Evolutionary conservation across 179 eudicot species (phyloP).

Genomic region (Nepenthes alata): DNA sequence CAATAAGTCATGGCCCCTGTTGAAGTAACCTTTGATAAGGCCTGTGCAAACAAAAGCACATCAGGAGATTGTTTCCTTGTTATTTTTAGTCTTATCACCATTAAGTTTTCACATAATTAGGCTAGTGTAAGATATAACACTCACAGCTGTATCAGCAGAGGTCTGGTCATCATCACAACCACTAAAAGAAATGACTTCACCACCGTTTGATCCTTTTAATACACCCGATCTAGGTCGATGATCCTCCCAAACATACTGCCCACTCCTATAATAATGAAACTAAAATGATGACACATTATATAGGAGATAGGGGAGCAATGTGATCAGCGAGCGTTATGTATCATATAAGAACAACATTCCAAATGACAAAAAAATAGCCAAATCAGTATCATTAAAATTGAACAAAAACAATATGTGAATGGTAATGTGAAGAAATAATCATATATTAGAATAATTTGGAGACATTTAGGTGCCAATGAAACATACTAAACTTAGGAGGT

Average conservation of each 20-base stretch:
- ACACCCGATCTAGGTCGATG: slow-evolving; percentile 88
- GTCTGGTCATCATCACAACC: slow-evolving; percentile 97
- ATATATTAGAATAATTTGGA: no score
- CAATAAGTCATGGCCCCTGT: slow-evolving; percentile 97
- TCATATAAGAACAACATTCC: no score
- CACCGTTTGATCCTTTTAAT: slow-evolving; percentile 91
- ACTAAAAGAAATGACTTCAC: slow-evolving; percentile 89
- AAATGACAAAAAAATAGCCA: no score
- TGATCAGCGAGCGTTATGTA: no score
- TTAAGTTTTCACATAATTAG: not conserved
- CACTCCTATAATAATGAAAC: slow-evolving; percentile 35
- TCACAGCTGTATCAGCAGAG: slow-evolving; percentile 92
- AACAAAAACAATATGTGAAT: no score
- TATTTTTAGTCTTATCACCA: slow-evolving; percentile 4
- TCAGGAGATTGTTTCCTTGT: not conserved
- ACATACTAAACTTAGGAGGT: no score
- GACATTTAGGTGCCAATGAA: no score
- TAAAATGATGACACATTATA: slow-evolving; percentile 1
- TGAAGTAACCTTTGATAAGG: slow-evolving; percentile 72
- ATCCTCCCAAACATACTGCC: slow-evolving; percentile 89
- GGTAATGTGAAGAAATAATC: no score
- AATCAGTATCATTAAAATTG: no score
- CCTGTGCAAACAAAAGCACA: slow-evolving; percentile 34
- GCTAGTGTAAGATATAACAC: slow-evolving; percentile 4
- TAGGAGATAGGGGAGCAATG: no score